Conservation (phyloP, 768 basidiomycete species). For the Paxillus rubicundulus region DNA sequence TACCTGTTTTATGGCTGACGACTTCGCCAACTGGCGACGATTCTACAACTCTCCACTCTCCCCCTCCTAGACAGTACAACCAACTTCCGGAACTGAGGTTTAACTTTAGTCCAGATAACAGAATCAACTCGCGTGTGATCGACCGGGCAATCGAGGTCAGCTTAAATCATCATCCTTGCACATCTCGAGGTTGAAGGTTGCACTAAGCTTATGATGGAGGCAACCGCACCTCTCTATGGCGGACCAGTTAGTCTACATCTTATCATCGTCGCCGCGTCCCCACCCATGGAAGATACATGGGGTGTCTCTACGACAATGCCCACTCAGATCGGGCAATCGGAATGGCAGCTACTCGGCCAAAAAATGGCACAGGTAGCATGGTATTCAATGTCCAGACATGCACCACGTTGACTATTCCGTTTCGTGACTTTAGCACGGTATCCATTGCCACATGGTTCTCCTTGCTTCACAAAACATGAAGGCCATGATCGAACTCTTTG, state of each 20-base stretch:
- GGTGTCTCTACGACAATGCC: conserved; percentile 22
- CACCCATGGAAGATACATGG: conserved; percentile 37
- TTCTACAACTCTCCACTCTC: conserved; percentile 12
- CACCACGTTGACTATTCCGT: conserved; percentile 18
- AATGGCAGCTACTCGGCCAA: conserved; percentile 43
- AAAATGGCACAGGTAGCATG: conserved; percentile 44
- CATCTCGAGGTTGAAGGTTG: background rate
- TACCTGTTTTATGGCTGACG: conserved; percentile 45
- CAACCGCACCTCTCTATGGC: conserved; percentile 29
- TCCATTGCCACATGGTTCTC: conserved; percentile 59
- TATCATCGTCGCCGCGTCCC: conserved; percentile 52
- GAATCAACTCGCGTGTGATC: conserved; percentile 44
- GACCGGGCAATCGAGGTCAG: conserved; percentile 46
- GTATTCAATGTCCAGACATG: conserved; percentile 1
- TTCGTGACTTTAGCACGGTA: conserved; percentile 41
- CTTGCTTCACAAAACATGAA: conserved; percentile 45
- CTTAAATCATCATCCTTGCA: background rate
- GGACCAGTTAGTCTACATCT: conserved; percentile 45
- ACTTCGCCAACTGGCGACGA: conserved; percentile 41
- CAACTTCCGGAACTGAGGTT: conserved; percentile 43
- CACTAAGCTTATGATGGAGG: conserved; percentile 27
- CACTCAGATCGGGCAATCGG: conserved; percentile 32
- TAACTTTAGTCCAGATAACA: conserved; percentile 41
- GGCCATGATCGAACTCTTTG: conserved; percentile 47
- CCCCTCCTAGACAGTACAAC: conserved; percentile 41